Evolutionary conservation across 2,329 filamentous ascomycete species (phyloP), one percentile per base, ranked within the genome.

Genomic region (Chalaropsis thielavioides): DNA sequence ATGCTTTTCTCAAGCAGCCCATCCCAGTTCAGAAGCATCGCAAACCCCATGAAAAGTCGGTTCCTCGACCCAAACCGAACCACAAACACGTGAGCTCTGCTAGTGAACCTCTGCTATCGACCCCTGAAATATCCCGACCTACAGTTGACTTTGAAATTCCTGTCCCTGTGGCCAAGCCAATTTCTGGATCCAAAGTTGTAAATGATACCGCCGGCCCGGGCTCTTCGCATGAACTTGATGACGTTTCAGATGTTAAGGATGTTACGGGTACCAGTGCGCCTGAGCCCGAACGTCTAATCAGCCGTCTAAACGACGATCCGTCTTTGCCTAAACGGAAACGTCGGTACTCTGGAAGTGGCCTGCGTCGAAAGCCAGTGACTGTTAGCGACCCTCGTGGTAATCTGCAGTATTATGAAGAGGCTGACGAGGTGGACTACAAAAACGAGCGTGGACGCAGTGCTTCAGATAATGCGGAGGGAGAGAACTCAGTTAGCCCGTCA

Each of bases 391-490:
- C 83, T 10, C 80, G 87, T 63, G 88, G 90, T n/a, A 82, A 89
- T 68, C 79, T 96, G n/a, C 86, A 95, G 73, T 96, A 92, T 70
- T 92, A 88, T 70, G 91, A 95, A 71, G 89, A 95, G 70, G 90
- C 92, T 35, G 90, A 92, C 24, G 92, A 95, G 71, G 85, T 85
- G 51, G 89, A 84, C 1, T 91, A 92, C 74, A 84, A 85, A 69
- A 87, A 87, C 68, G 87, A 89, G 69, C 46, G 80, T 82, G 41
- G 83, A 87, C 65, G 72, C 65, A 38, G 67, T 49, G n/a, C 65
- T 43, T 8, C 63, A 51, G 68, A 65, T 68, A 24, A 44, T 17
- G 17, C 19, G 5, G 56, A 61, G 15, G 56, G 15, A 68, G 68
- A 51, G 69, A 72, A 40, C 69, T 38, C 19, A 49, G 63, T 31